Evolutionary conservation across 805 yeast genomes (phyloP).

Genomic region (Kodamaea restingae): DNA sequence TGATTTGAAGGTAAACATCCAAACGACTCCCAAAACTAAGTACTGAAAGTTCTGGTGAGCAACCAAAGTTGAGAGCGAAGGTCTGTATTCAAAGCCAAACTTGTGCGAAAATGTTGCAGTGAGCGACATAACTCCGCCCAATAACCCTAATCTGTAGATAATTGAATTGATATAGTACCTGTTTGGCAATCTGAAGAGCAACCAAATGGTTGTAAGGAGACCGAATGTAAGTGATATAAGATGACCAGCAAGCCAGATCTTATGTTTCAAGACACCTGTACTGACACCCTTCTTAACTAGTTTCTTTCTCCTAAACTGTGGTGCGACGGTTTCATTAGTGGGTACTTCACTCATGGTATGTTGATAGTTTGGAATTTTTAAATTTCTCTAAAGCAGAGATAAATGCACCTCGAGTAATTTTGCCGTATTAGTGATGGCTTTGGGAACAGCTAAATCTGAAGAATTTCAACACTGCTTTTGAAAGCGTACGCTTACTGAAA

Average conservation of each 20-base stretch:
- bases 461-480: neutral
- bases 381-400: too few species aligned
- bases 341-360: slow-evolving; percentile 4
- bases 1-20: slow-evolving; percentile 65
- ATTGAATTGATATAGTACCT: slow-evolving; percentile 44
- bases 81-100: slow-evolving; percentile 53
- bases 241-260: slow-evolving; percentile 60
- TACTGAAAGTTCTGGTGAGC: slow-evolving; percentile 77
- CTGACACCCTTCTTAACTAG: slow-evolving; percentile 27
- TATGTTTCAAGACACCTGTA: slow-evolving; percentile 40
- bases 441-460: too few species aligned
- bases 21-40: slow-evolving; percentile 48
- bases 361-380: neutral
- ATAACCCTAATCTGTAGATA: slow-evolving; percentile 49
- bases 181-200: slow-evolving; percentile 37
- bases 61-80: slow-evolving; percentile 59
- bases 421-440: too few species aligned
- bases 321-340: slow-evolving; percentile 15
- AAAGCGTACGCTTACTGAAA: too few species aligned
- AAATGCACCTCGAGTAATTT: too few species aligned
- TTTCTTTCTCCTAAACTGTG: slow-evolving; percentile 18
- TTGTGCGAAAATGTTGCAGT: slow-evolving; percentile 52
- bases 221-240: slow-evolving; percentile 43
- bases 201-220: slow-evolving; percentile 32
- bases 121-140: slow-evolving; percentile 55